These are phyloP conservation scores for Chlorella vulgaris DNA, from an alignment of 139 green algal species.

Conservation along the genomic window DNA sequence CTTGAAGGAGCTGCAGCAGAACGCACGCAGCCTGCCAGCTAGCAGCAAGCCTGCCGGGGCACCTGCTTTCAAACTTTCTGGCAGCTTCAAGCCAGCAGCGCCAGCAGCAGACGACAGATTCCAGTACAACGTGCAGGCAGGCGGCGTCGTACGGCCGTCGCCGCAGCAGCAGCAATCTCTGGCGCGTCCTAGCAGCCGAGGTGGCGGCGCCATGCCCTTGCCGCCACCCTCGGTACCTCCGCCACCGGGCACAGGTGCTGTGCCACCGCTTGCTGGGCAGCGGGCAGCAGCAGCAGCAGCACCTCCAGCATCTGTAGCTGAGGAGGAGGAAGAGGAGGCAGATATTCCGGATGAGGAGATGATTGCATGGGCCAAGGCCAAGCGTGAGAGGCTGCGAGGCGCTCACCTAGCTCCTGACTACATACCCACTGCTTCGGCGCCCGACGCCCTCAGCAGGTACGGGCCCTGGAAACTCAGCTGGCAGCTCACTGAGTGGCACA, in stretches of 20 bases:
- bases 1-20: slow-evolving; percentile 63
- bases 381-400: slow-evolving; percentile 74
- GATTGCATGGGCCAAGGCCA: slow-evolving; percentile 75
- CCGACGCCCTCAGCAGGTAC: slow-evolving; percentile 5
- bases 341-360: slow-evolving; percentile 67
- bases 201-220: slow-evolving; percentile 44
- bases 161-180: not conserved
- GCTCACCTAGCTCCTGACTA: slow-evolving; percentile 82
- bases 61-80: slow-evolving; percentile 68
- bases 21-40: slow-evolving; percentile 48
- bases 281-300: slow-evolving; percentile 43
- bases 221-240: too few relatives aligned
- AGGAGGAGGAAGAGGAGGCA: slow-evolving; percentile 46
- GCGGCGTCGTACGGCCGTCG: not conserved
- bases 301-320: slow-evolving; percentile 26
- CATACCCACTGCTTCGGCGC: slow-evolving; percentile 47
- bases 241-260: too few relatives aligned
- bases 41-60: slow-evolving; percentile 23
- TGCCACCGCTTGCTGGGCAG: slow-evolving; percentile 11
- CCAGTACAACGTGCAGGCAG: slow-evolving; percentile 6
- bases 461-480: not conserved
- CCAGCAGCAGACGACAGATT: slow-evolving; percentile 60
- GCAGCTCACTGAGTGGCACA: too few relatives aligned
- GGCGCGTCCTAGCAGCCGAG: not conserved
- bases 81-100: slow-evolving; percentile 70